Evolutionary conservation across 2,329 filamentous ascomycete genomes (phyloP), one percentile per base, ranked within the genome.

Genomic region (Talaromyces sp.): DNA sequence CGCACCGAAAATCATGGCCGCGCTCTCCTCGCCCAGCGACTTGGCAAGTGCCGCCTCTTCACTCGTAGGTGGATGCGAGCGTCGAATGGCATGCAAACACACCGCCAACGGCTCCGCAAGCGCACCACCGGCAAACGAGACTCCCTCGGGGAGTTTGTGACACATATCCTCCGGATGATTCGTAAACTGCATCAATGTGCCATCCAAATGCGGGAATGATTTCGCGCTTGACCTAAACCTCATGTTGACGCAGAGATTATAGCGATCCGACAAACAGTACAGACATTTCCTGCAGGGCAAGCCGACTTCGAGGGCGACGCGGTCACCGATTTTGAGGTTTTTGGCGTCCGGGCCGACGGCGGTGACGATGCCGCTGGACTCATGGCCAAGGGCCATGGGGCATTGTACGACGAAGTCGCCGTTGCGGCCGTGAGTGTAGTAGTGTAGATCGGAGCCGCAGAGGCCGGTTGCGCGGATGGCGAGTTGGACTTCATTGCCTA

Each of bases 301-400:
- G 60, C 94, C 94, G 14, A 96, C 94, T 83, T 98, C 94, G 48
- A 98, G 82, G n/a, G 94, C 93, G 22, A 97, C 90, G 71, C 91
- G 88, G 79, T 97, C 93, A 65, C 93, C 93, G 11, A 84, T 74
- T 70, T 85, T 81, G 68, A 96, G 85, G 37, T 78, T 79, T 45
- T 68, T 87, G 6, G 92, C 89, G 13, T 81, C 81, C 1, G 84
- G 75, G 22, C 92, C 93, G 47, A 91, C 82, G 54, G 86, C 85
- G 62, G 92, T 87, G 47, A 98, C 84, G 33, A 91, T 89, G 66
- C 93, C 93, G 9, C 92, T 85, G 14, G 92, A 93, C 75, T 90
- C 88, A 75, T 91, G 88, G 70, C 88, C 88, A 0, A 96, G 87
- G 14, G 92, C 89, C 83, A 96, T 89, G 68, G 93, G 93, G 70